Conservation (phyloP, 805 yeast genomes). For the Sugiyamaella qingdaonensis region DNA sequence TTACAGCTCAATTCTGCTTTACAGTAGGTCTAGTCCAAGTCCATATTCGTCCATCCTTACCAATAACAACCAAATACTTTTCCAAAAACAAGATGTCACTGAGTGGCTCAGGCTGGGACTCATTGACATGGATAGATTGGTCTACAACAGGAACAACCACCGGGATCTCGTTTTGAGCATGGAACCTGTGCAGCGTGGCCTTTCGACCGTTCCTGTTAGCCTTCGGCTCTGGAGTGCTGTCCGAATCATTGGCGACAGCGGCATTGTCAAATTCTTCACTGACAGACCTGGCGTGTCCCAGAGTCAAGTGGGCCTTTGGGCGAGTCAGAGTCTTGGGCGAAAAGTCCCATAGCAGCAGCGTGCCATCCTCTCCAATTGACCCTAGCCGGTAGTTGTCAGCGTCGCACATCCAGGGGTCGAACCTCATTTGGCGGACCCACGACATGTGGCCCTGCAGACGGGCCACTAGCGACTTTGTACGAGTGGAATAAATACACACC, state of each 20-base stretch:
- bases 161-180: constrained; percentile 24
- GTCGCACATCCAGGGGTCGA: constrained; percentile 40
- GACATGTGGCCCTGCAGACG: constrained; percentile 49
- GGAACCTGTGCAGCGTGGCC: constrained; percentile 25
- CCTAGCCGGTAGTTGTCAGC: constrained; percentile 44
- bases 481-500: constrained; percentile 41
- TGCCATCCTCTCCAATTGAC: constrained; percentile 54
- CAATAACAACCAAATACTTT: constrained; percentile 23
- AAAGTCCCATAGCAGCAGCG: constrained; percentile 51
- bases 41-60: constrained; percentile 34
- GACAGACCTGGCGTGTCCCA: not conserved
- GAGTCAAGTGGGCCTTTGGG: constrained; percentile 13
- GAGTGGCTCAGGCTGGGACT: constrained; percentile 27
- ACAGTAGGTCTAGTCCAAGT: constrained; percentile 29
- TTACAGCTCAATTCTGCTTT: not conserved
- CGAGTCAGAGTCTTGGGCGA: constrained; percentile 40
- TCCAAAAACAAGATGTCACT: constrained; percentile 27
- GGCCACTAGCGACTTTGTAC: constrained; percentile 29
- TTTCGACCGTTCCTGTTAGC: not conserved
- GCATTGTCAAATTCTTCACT: constrained; percentile 4
- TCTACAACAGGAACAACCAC: constrained; percentile 27
- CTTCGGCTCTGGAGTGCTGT: not conserved
- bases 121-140: constrained; percentile 23
- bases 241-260: not conserved
- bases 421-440: constrained; percentile 45